Conservation (phyloP, 2,329 filamentous ascomycete genomes). For the Grosmannia clavigera region DNA sequence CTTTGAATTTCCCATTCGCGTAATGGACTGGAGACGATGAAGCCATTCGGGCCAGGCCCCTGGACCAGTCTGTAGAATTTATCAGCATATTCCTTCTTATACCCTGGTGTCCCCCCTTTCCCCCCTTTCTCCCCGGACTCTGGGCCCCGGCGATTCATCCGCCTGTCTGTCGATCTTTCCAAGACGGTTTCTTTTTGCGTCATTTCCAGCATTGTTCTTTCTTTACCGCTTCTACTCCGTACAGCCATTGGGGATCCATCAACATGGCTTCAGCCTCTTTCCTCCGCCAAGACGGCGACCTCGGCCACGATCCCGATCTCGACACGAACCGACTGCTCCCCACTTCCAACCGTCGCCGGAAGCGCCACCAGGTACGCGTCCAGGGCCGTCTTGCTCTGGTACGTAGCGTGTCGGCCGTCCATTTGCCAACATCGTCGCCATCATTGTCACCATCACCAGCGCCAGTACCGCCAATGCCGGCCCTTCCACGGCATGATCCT, state of each 20-base stretch:
- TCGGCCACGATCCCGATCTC: neutral
- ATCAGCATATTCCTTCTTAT: neutral
- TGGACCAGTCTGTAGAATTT: neutral
- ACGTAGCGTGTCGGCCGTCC: constrained; percentile 21
- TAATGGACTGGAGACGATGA: neutral
- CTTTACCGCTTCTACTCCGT: neutral
- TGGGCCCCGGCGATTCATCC: neutral
- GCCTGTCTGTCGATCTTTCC: neutral
- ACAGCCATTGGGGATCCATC: no score
- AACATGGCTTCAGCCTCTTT: neutral
- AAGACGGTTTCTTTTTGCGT: neutral
- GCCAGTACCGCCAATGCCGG: no score
- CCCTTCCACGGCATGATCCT: neutral
- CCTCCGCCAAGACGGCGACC: neutral
- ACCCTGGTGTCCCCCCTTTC: neutral
- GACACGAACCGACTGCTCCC: constrained; percentile 17
- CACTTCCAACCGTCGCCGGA: constrained; percentile 5
- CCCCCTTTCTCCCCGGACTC: neutral
- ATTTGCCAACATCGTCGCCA: constrained; percentile 7
- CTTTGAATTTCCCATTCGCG: neutral
- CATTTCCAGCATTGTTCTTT: neutral
- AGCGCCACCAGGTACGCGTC: constrained; percentile 22
- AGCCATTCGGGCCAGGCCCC: neutral
- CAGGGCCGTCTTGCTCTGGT: constrained; percentile 25
- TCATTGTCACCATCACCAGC: neutral